phyloP scores from a whole-genome alignment of 352 stramenopile species.

The Aphanomyces astaci region DNA sequence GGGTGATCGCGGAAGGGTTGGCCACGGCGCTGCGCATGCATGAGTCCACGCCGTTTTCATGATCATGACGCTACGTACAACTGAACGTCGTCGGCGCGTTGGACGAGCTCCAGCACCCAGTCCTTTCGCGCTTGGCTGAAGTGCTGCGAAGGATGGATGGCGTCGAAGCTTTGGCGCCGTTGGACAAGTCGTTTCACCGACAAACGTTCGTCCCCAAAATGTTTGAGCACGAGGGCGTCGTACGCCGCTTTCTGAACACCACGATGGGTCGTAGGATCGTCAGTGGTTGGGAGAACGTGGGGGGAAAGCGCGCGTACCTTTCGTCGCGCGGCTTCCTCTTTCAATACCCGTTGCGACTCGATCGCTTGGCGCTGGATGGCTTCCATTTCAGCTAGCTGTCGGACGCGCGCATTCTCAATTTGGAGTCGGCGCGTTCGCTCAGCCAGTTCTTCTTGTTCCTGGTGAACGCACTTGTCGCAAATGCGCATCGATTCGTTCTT shows the following conservation, averaged over 20 bases:
- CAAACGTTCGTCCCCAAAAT: slow-evolving; percentile 7
- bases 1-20: slow-evolving; percentile 18
- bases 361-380: slow-evolving; percentile 38
- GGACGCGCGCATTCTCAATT: slow-evolving; percentile 57
- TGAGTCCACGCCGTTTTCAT: neutral
- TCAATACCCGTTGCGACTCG: slow-evolving; percentile 31
- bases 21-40: neutral
- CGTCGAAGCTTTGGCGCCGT: slow-evolving; percentile 15
- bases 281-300: neutral
- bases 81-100: neutral
- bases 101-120: slow-evolving; percentile 5
- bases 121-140: neutral
- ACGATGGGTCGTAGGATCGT: neutral
- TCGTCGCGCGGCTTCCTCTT: slow-evolving; percentile 2
- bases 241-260: slow-evolving; percentile 9
- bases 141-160: neutral
- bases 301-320: slow-evolving; percentile 15
- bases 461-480: slow-evolving; percentile 67
- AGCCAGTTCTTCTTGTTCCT: slow-evolving; percentile 66
- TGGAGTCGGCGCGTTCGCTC: slow-evolving; percentile 60
- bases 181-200: neutral
- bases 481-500: slow-evolving; percentile 77
- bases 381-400: slow-evolving; percentile 60
- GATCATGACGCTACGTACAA: neutral
- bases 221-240: slow-evolving; percentile 7